phyloP scores from a whole-genome alignment of 1,139 yeast genomes.

The Geotrichum restrictum region DNA sequence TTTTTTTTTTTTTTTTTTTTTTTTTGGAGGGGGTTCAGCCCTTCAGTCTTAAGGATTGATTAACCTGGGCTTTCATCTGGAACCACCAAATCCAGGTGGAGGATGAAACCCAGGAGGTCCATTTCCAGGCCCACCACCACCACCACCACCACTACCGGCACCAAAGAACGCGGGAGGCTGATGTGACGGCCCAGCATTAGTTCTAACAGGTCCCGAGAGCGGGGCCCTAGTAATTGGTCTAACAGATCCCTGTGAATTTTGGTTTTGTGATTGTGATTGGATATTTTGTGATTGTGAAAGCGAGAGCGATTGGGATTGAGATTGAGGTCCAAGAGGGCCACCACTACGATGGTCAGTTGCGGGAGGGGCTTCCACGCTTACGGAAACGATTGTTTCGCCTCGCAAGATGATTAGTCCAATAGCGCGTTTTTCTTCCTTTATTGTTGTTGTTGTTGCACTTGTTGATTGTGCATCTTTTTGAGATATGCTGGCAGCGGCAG shows the following conservation, averaged over 20 bases:
- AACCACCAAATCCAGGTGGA: constrained; percentile 31
- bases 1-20: no score
- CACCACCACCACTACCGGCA: constrained; percentile 18
- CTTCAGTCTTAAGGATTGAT: not conserved
- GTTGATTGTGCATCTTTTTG: constrained; percentile 3
- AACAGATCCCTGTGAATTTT: constrained; percentile 5
- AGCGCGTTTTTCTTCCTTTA: constrained; percentile 59
- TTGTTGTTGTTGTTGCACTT: constrained; percentile 12
- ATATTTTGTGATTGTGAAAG: no score
- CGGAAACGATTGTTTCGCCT: constrained; percentile 84
- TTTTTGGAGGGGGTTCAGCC: no score
- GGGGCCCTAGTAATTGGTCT: constrained; percentile 21
- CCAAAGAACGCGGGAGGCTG: constrained; percentile 26
- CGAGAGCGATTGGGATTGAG: no score
- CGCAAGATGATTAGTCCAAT: constrained; percentile 79
- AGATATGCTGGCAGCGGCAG: not conserved
- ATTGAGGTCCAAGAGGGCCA: constrained; percentile 29
- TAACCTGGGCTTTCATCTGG: not conserved
- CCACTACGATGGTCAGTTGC: constrained; percentile 42
- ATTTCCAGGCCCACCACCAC: constrained; percentile 20
- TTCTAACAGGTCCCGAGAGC: constrained; percentile 34
- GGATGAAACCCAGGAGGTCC: constrained; percentile 31
- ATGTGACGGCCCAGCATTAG: constrained; percentile 17
- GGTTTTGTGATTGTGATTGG: not conserved
- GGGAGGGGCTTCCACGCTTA: constrained; percentile 79